These are phyloP conservation scores for Pistacia atlantica DNA, from an alignment of 345 rosid species.

Conservation along the genomic window DNA sequence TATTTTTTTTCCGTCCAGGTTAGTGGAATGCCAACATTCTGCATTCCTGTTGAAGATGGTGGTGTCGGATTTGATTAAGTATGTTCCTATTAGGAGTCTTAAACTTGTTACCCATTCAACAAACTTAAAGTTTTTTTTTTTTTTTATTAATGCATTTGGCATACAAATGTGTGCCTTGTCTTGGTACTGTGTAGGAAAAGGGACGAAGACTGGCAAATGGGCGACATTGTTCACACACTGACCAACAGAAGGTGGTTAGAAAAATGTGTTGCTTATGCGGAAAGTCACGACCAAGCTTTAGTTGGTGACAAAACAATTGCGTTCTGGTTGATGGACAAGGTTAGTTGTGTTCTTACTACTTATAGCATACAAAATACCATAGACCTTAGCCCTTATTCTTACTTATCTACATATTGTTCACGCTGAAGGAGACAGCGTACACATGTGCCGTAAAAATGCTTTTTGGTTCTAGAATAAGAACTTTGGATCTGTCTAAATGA, in stretches of 20 bases:
- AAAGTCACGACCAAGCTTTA: conserved; percentile 98
- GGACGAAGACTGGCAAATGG: conserved; percentile 91
- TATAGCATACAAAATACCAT: no score
- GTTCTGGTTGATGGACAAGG: conserved; percentile 99
- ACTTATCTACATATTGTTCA: conserved; percentile 1
- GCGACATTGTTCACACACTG: conserved; percentile 70
- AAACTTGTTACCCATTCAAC: conserved; percentile 6
- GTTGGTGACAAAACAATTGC: conserved; percentile 98
- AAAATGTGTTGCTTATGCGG: conserved; percentile 86
- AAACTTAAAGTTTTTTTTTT: not conserved
- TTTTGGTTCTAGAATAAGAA: not conserved
- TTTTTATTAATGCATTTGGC: conserved; percentile 2
- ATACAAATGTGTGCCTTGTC: conserved; percentile 11
- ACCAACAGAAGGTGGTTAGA: conserved; percentile 91
- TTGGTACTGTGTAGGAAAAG: conserved; percentile 52
- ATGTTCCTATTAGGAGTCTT: conserved; percentile 23
- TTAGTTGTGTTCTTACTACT: conserved; percentile 20
- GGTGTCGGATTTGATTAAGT: conserved; percentile 98
- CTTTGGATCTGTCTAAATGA: not conserved
- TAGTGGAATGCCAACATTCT: conserved; percentile 97
- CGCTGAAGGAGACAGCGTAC: not conserved
- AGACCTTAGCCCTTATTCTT: conserved; percentile 27
- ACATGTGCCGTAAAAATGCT: not conserved
- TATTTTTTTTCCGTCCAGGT: conserved; percentile 52
- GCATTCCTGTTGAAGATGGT: conserved; percentile 85